These are phyloP conservation scores for Ceratocystis ficicola DNA, from an alignment of 2,329 filamentous ascomycete genomes.

Conservation along the genomic window DNA sequence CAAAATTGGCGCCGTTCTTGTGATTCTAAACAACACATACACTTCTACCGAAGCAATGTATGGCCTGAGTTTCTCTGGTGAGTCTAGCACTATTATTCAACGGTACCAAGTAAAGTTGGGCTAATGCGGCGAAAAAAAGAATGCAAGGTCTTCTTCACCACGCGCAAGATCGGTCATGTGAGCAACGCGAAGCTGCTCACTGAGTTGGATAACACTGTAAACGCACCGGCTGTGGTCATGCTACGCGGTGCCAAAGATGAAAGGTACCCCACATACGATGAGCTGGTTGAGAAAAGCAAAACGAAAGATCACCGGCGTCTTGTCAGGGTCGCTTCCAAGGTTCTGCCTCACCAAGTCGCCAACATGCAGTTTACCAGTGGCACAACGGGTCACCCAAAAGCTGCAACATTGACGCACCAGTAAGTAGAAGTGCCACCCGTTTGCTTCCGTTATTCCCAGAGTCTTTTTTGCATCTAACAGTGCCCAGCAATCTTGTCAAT, in stretches of 20 bases:
- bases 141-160: constrained; percentile 63
- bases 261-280: constrained; percentile 47
- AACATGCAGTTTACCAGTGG: constrained; percentile 66
- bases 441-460: too few species aligned
- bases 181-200: constrained; percentile 49
- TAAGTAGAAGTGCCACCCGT: constrained; percentile 29
- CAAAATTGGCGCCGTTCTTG: constrained; percentile 54
- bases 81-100: constrained; percentile 23
- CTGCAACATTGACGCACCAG: constrained; percentile 62
- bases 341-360: constrained; percentile 55
- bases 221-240: constrained; percentile 43
- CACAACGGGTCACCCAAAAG: constrained; percentile 62
- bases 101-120: neutral
- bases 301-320: constrained; percentile 40
- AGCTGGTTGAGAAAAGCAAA: constrained; percentile 43
- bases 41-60: constrained; percentile 60
- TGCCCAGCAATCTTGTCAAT: constrained; percentile 45
- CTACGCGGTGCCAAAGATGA: constrained; percentile 46
- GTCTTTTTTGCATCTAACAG: neutral
- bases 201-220: constrained; percentile 37
- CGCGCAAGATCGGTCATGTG: constrained; percentile 52
- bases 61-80: constrained; percentile 58
- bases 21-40: constrained; percentile 75
- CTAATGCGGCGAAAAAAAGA: constrained; percentile 38
- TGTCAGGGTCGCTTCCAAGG: constrained; percentile 40